Conservation (phyloP, 1,284 basidiomycete species). For the Rhodotorula sp. region DNA sequence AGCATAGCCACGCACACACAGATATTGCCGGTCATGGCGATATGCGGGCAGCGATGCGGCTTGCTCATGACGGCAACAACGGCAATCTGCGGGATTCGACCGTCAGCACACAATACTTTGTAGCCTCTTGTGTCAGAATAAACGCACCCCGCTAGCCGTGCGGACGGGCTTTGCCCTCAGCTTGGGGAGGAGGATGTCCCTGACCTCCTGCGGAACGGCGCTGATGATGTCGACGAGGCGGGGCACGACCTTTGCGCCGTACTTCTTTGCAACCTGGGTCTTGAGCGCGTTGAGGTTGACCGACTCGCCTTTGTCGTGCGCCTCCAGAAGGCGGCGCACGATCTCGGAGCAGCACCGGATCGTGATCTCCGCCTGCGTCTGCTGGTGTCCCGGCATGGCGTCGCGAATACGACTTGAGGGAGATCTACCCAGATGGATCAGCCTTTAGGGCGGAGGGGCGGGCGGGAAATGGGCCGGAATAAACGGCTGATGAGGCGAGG, state of each 20-base stretch:
- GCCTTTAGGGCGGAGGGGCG: neutral
- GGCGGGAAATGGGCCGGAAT: neutral
- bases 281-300: conserved; percentile 89
- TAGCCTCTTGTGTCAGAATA: too few species aligned
- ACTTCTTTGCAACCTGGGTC: conserved; percentile 84
- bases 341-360: conserved; percentile 92
- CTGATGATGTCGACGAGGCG: conserved; percentile 96
- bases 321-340: conserved; percentile 87
- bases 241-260: conserved; percentile 81
- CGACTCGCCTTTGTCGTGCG: conserved; percentile 66
- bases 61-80: conserved; percentile 99
- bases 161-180: conserved; percentile 92
- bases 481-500: neutral
- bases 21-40: conserved; percentile 99
- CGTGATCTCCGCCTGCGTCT: conserved; percentile 76
- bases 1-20: conserved; percentile 69
- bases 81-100: conserved; percentile 66
- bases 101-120: neutral
- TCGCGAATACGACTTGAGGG: neutral
- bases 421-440: neutral
- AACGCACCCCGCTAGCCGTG: conserved; percentile 89
- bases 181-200: conserved; percentile 85
- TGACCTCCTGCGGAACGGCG: conserved; percentile 96
- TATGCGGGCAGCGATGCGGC: conserved; percentile 98
- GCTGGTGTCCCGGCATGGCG: conserved; percentile 5